These are phyloP conservation scores for Amanita subjunquillea DNA, from an alignment of 768 basidiomycete species.

Conservation along the genomic window DNA sequence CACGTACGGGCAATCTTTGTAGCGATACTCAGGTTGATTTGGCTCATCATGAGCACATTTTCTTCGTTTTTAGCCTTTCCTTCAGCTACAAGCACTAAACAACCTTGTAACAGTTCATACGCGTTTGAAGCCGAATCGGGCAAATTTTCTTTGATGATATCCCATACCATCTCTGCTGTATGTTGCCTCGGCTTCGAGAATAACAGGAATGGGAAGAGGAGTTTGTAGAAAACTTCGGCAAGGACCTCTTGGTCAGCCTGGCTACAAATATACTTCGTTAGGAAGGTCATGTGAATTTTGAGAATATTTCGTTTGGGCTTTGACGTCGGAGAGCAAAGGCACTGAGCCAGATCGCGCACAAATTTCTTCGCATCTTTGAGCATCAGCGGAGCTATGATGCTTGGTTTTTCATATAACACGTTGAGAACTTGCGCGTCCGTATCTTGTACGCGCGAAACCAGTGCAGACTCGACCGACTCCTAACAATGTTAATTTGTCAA, in stretches of 20 bases:
- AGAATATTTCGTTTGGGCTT: conserved; percentile 44
- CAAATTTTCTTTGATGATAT: conserved; percentile 34
- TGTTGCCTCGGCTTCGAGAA: conserved; percentile 65
- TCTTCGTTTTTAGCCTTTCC: conserved; percentile 22
- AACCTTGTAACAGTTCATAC: conserved; percentile 47
- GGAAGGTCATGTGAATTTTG: conserved; percentile 46
- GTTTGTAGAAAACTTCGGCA: conserved; percentile 30
- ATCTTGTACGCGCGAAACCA: conserved; percentile 66
- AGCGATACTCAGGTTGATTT: conserved; percentile 44
- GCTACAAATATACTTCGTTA: conserved; percentile 34
- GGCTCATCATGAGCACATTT: conserved; percentile 28
- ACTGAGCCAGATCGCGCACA: conserved; percentile 29
- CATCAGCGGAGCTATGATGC: conserved; percentile 34
- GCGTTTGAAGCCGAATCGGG: conserved; percentile 6
- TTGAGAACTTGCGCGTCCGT: conserved; percentile 49
- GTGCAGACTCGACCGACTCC: conserved; percentile 50
- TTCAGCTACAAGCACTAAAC: conserved; percentile 30
- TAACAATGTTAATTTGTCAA: conserved; percentile 11
- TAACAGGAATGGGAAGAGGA: conserved; percentile 67
- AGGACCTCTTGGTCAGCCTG: conserved; percentile 1
- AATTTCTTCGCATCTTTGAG: conserved; percentile 32
- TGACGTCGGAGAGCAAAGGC: conserved; percentile 23
- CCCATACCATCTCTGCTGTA: conserved; percentile 63
- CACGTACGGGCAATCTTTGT: conserved; percentile 56
- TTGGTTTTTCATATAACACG: conserved; percentile 50